Evolutionary conservation across 192 early-diverging fungal species (phyloP).

Genomic region (Radiomyces spectabilis): DNA sequence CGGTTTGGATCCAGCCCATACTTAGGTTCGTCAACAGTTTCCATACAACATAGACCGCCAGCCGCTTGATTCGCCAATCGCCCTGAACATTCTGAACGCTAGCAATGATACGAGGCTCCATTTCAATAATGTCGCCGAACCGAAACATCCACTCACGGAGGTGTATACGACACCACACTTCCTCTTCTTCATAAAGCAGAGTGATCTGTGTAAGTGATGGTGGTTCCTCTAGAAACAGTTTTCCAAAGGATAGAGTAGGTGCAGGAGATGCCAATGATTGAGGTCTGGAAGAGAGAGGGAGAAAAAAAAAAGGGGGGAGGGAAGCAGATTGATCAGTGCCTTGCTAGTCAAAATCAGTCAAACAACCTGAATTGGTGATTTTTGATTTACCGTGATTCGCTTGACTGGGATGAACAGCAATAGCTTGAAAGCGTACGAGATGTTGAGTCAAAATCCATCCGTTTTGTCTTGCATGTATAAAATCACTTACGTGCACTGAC

Average conservation of each 20-base stretch:
- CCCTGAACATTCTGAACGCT: slow-evolving; percentile 21
- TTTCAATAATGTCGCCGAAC: slow-evolving; percentile 5
- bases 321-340: no score
- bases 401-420: no score
- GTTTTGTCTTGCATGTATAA: no score
- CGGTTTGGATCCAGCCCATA: background rate
- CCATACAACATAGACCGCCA: slow-evolving; percentile 6
- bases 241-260: background rate
- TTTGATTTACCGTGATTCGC: no score
- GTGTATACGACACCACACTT: slow-evolving; percentile 19
- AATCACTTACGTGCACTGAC: no score
- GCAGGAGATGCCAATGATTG: background rate
- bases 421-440: no score
- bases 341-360: no score
- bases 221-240: background rate
- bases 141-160: slow-evolving; percentile 16
- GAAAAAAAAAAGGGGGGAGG: no score
- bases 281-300: no score
- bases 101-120: background rate
- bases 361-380: no score
- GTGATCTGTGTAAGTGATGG: slow-evolving; percentile 1
- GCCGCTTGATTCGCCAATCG: slow-evolving; percentile 13
- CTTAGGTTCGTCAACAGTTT: background rate
- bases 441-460: no score
- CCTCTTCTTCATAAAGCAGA: slow-evolving; percentile 8